Percentiles rank a stretch among this genome's conserved stretches.
These are phyloP conservation scores for Claviceps quebecensis DNA, from an alignment of 2,329 filamentous ascomycete genomes.

Conservation along the genomic window DNA sequence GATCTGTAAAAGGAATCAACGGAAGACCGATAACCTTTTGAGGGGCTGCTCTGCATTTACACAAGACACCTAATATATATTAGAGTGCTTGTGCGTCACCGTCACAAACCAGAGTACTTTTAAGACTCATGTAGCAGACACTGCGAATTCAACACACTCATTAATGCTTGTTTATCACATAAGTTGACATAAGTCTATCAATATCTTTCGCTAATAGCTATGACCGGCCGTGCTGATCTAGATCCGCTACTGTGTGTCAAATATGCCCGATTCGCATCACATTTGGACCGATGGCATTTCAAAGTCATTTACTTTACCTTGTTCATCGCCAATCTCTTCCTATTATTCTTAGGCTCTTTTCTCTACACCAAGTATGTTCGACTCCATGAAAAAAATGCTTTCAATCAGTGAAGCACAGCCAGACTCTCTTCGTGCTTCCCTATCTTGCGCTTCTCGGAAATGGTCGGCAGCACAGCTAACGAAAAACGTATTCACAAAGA, in stretches of 20 bases:
- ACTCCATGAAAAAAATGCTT: not conserved
- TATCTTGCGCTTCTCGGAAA: too few species aligned
- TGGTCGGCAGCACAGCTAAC: not conserved
- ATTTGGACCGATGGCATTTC: constrained; percentile 28
- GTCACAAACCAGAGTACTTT: too few species aligned
- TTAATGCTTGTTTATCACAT: too few species aligned
- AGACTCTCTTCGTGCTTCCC: too few species aligned
- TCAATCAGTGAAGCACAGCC: too few species aligned
- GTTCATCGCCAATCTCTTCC: constrained; percentile 28
- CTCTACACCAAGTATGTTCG: constrained; percentile 24
- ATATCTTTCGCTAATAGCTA: not conserved
- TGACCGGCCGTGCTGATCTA: constrained; percentile 2
- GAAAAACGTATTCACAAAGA: constrained; percentile 9
- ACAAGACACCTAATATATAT: too few species aligned
- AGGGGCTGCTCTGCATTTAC: not conserved
- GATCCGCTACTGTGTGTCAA: constrained; percentile 20
- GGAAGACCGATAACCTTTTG: too few species aligned
- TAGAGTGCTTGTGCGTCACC: too few species aligned
- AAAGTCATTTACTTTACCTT: constrained; percentile 33
- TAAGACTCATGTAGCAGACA: too few species aligned
- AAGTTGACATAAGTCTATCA: too few species aligned
- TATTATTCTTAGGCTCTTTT: constrained; percentile 31
- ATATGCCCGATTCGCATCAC: constrained; percentile 30
- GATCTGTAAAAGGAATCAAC: too few species aligned
- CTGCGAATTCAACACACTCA: too few species aligned